Evolutionary conservation across 2,329 filamentous ascomycete species (phyloP), one percentile per base, ranked within the genome.

Genomic region (Epichloe sylvatica): DNA sequence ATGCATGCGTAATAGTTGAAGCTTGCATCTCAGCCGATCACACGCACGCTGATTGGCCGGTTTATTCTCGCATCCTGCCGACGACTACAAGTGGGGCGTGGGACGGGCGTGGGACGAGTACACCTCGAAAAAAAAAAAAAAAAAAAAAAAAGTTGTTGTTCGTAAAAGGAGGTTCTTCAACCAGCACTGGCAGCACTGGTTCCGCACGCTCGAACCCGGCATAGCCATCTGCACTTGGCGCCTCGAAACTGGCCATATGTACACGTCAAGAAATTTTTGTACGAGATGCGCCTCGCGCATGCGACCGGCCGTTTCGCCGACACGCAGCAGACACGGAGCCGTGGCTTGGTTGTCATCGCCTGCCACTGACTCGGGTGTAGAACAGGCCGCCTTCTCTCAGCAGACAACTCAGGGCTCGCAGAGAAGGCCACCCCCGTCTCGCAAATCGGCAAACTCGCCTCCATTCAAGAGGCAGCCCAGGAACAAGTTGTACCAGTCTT

Each of bases 201-300:
- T 11, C 8, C 38, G 38, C n/a, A 19, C 39, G 12, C 19, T 41
- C 39, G 39, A 41, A 41, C 19, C 8, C 17, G 17, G 11, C 38
- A 40, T 21, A 17, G 37, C 9, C 37, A 40, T 19, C 17, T 12
- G 17, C 39, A 23, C 19, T 5, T 23, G 39, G 39, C 21, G 4
- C 15, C 13, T 25, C 39, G 39, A 53, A 49, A 49, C 47, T 45
- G 44, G 51, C 53, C 53, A 48, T 46, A 69, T 69, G 67, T 61
- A 62, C 54, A 55, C 62, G 49, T 60, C 67, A 49, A 58, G 64
- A 49, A 57, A 59, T 36, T 55, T 61, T 51, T 69, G 67, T 57
- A 60, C 59, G 53, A 63, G 60, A 56, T 69, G 66, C 54, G 59
- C 60, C 42, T 57, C 59, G 19, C 60, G 60, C 35, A 45, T 64